Evolutionary conservation across 768 basidiomycete genomes (phyloP).

Genomic region (Asterophora parasitica): DNA sequence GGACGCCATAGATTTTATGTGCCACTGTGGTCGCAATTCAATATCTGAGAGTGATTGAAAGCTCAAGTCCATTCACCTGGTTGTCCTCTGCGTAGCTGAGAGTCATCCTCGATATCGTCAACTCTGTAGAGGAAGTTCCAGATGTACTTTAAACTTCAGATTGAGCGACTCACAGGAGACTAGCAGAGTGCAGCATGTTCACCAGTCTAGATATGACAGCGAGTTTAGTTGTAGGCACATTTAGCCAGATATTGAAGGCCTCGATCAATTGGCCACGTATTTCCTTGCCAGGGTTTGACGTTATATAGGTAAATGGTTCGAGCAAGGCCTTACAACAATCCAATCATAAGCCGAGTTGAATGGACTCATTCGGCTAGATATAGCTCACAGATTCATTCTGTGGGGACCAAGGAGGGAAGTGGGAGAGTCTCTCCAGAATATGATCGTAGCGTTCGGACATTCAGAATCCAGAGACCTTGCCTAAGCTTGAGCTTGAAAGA

Average conservation of each 20-base stretch:
- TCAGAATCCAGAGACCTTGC: too few relatives aligned
- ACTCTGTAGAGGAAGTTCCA: conserved; percentile 45
- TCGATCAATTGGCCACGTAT: conserved; percentile 83
- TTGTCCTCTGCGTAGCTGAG: conserved; percentile 77
- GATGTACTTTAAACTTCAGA: not conserved
- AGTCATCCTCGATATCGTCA: conserved; percentile 93
- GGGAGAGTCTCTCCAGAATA: conserved; percentile 29
- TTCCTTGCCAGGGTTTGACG: conserved; percentile 87
- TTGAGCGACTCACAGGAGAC: conserved; percentile 62
- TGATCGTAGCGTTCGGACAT: conserved; percentile 39
- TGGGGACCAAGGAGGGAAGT: conserved; percentile 30
- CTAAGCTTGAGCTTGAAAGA: too few relatives aligned
- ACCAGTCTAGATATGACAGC: conserved; percentile 75
- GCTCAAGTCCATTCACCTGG: conserved; percentile 48
- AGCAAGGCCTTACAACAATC: conserved; percentile 43
- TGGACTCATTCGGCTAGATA: not conserved
- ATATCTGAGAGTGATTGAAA: not conserved
- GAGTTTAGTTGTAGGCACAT: conserved; percentile 72
- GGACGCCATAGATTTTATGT: conserved; percentile 94
- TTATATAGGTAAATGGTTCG: conserved; percentile 86
- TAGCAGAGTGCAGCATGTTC: conserved; percentile 92
- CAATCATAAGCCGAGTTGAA: not conserved
- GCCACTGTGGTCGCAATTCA: conserved; percentile 45
- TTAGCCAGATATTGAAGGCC: conserved; percentile 91
- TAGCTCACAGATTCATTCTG: conserved; percentile 29